phyloP scores from a whole-genome alignment of 768 basidiomycete genomes.

The Daedalea quercina region DNA sequence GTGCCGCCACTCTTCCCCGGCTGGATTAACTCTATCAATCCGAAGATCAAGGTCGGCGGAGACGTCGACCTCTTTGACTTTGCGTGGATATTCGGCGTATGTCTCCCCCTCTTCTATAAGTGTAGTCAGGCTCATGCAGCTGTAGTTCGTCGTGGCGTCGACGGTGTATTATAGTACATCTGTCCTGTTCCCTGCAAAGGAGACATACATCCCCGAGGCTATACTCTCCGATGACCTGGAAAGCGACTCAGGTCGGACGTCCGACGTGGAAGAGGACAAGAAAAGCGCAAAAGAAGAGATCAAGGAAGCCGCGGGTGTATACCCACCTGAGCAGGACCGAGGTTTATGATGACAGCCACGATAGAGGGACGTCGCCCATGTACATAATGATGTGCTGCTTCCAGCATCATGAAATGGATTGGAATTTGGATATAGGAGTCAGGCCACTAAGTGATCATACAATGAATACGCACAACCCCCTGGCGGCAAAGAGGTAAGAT shows the following conservation, averaged over 20 bases:
- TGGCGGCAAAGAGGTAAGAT: too few relatives aligned
- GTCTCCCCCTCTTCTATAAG: slow-evolving; percentile 17
- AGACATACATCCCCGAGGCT: slow-evolving; percentile 26
- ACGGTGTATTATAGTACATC: slow-evolving; percentile 28
- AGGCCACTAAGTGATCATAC: too few relatives aligned
- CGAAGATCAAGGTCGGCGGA: slow-evolving; percentile 53
- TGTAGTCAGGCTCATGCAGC: neutral
- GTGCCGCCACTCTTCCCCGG: slow-evolving; percentile 74
- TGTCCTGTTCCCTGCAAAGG: slow-evolving; percentile 30
- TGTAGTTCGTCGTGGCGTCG: slow-evolving; percentile 28
- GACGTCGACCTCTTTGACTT: slow-evolving; percentile 56
- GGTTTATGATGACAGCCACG: neutral
- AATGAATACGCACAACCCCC: too few relatives aligned
- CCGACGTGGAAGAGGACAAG: slow-evolving; percentile 10
- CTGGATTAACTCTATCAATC: slow-evolving; percentile 67
- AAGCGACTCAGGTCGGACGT: slow-evolving; percentile 3
- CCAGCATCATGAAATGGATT: too few relatives aligned
- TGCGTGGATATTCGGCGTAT: slow-evolving; percentile 71
- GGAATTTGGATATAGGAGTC: too few relatives aligned
- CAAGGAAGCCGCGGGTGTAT: neutral
- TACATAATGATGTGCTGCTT: neutral
- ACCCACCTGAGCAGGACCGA: neutral
- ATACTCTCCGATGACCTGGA: slow-evolving; percentile 14
- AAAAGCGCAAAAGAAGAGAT: slow-evolving; percentile 12
- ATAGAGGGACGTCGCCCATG: neutral